Evolutionary conservation across 768 basidiomycete genomes (phyloP), one percentile per base, ranked within the genome.

Genomic region (Psilocybe tampanensis): DNA sequence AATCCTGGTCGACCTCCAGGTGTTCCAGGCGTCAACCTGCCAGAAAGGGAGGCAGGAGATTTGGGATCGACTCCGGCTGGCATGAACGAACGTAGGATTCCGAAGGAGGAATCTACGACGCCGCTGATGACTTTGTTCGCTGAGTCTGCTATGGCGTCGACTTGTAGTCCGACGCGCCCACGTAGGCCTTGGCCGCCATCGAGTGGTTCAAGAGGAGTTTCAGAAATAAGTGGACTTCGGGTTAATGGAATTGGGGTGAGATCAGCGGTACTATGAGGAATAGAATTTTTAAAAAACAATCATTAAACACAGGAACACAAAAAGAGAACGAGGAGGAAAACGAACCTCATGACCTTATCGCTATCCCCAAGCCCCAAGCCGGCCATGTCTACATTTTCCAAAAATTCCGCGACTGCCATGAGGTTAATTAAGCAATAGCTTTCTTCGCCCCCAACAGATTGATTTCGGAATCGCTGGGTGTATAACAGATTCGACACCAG

Each of bases 361-460:
- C 80, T 81, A 50, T 87, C 85, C 6, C 81, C 84, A 6, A 93
- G 72, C 4, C 81, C 82, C n/a, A 83, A 63, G 19, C 75, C 78
- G 63, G 82, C 88, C 54, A 97, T 77, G 73, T 98, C 94, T 33
- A 98, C 94, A 67, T 95, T 92, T 74, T 96, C 94, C 50, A 98
- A 77, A 70, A 98, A 99, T 68, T 98, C 95, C 1, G 92, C 92
- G 5, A 96, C 95, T 11, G 96, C 96, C 79, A 95, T 86, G 36
- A 97, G 77, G 71, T 97, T 98, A 70, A 98, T 91, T 39, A 96
- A 80, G 56, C 95, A 98, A 65, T 95, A 99, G 47, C 86, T 88
- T 65, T 93, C 92, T 66, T 98, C 94, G 2, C 95, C 95, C 0
- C 86, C 85, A 2, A 82, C 67, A 1, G 74, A 68, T 54, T 83